Evolutionary conservation across 805 yeast genomes (phyloP).

Genomic region (Wilhelminamyces savonicus): DNA sequence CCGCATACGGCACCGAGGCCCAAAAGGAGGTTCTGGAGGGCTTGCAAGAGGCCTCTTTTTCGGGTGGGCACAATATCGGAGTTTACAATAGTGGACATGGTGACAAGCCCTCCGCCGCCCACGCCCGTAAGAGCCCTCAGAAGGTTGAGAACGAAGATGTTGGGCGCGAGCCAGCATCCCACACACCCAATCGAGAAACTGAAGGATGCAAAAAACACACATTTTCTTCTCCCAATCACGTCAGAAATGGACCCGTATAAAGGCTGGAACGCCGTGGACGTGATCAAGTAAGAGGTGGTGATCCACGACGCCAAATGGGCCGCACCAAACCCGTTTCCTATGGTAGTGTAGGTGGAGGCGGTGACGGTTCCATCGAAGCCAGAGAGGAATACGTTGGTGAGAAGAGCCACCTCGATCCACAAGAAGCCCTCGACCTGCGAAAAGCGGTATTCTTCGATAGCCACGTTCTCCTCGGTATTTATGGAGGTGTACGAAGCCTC

Average conservation of each 20-base stretch:
- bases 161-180: conserved; percentile 26
- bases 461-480: no score
- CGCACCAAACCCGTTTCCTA: conserved; percentile 36
- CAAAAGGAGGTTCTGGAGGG: conserved; percentile 29
- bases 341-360: conserved; percentile 42
- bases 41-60: conserved; percentile 35
- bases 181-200: conserved; percentile 29
- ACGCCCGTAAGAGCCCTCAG: conserved; percentile 34
- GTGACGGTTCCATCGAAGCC: conserved; percentile 46
- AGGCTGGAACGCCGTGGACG: conserved; percentile 38
- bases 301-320: conserved; percentile 35
- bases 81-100: conserved; percentile 31
- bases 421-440: conserved; percentile 14
- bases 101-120: conserved; percentile 37
- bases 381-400: conserved; percentile 35
- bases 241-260: conserved; percentile 35
- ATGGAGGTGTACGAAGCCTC: no score
- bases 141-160: conserved; percentile 19
- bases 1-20: conserved; percentile 56
- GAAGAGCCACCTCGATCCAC: conserved; percentile 26
- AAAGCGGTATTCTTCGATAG: no score
- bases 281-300: conserved; percentile 34
- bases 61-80: conserved; percentile 30
- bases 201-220: conserved; percentile 27
- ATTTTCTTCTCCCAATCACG: conserved; percentile 28